These are phyloP conservation scores for Prunus persica DNA, from an alignment of 306 rosid species.

Conservation along the genomic window DNA sequence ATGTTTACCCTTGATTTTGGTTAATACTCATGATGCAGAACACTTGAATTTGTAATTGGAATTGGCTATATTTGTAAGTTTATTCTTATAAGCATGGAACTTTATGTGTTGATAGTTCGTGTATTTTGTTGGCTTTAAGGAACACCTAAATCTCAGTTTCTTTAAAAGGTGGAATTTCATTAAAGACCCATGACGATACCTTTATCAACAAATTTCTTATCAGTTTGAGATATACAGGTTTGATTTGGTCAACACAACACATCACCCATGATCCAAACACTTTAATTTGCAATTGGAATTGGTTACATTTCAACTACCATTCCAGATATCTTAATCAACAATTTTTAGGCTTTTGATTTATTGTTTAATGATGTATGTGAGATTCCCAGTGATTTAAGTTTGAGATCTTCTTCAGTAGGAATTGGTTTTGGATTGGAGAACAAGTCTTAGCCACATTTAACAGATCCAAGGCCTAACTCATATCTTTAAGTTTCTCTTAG, in stretches of 20 bases:
- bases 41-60: constrained; percentile 12
- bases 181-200: neutral
- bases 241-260: neutral
- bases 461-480: neutral
- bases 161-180: neutral
- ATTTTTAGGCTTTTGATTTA: neutral
- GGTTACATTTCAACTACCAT: neutral
- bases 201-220: neutral
- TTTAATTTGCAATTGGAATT: neutral
- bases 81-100: constrained; percentile 19
- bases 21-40: constrained; percentile 8
- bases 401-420: neutral
- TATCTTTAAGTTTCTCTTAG: neutral
- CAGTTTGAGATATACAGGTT: neutral
- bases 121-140: neutral
- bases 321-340: neutral
- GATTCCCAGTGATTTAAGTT: neutral
- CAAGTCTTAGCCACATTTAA: neutral
- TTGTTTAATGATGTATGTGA: neutral
- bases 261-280: neutral
- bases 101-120: constrained; percentile 2
- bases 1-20: constrained; percentile 11
- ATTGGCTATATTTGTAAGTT: constrained; percentile 4
- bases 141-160: neutral
- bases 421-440: constrained; percentile 7